Evolutionary conservation across 2,329 filamentous ascomycete species (phyloP).

Genomic region (Xylariomycetidae sp.): DNA sequence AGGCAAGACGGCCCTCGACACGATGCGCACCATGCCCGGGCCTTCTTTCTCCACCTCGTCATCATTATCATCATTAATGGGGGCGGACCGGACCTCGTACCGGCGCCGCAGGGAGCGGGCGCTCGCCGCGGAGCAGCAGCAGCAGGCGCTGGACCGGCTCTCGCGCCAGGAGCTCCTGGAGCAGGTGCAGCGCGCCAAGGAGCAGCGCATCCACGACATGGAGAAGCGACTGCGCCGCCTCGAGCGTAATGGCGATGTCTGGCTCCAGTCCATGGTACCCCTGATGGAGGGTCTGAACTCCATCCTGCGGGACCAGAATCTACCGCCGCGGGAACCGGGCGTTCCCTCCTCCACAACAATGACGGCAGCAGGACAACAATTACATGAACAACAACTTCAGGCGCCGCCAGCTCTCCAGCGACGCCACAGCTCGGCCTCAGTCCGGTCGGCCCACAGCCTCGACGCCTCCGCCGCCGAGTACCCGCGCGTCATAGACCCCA

Average conservation of each 20-base stretch:
- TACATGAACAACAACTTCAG: too few species aligned
- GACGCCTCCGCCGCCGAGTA: too few species aligned
- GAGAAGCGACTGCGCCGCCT: conserved; percentile 41
- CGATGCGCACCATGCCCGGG: too few species aligned
- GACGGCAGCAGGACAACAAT: too few species aligned
- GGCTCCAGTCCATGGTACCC: conserved; percentile 39
- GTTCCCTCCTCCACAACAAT: too few species aligned
- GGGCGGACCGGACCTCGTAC: conserved; percentile 8
- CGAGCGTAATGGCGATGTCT: conserved; percentile 42
- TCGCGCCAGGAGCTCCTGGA: conserved; percentile 27
- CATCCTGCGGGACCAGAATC: too few species aligned
- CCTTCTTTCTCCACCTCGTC: conserved; percentile 9
- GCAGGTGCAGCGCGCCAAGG: conserved; percentile 36
- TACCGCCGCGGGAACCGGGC: too few species aligned
- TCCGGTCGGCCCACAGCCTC: too few species aligned
- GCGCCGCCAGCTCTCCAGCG: too few species aligned
- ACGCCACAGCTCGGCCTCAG: too few species aligned
- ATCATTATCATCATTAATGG: conserved; percentile 5
- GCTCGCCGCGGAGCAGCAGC: conserved; percentile 12
- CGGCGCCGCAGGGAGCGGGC: conserved; percentile 12
- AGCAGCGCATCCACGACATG: conserved; percentile 41
- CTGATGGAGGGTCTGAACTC: conserved; percentile 40
- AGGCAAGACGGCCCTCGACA: too few species aligned
- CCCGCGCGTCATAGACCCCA: too few species aligned
- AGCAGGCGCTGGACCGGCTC: conserved; percentile 20